Base-by-base conservation (phyloP, 176 grass and related monocot genomes). In the Rhynchospora tenuis region DNA sequence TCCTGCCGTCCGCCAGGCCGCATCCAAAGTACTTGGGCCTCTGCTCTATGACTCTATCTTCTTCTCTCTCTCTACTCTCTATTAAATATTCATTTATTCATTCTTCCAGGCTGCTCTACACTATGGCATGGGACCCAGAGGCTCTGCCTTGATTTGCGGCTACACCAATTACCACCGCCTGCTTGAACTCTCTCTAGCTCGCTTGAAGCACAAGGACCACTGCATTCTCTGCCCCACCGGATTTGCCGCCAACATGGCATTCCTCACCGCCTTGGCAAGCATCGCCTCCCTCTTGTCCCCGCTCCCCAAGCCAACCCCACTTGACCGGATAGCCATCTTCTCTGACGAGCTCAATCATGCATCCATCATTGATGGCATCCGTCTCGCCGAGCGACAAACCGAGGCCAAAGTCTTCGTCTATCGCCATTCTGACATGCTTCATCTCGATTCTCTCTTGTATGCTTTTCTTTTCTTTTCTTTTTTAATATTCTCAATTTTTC, bases 331-430 rank as follows among this genome's bases (percentile, higher is more conserved):
- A 33, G 96, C 93, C 0, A 89, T 98, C 23, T 98, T 98, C 69
- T 98, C 93, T 83, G 96, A 98, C 87, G 86, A 88, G 12, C 82
- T 98, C 55, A 95, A 98, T 68, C 93, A 95, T 91, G 96, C 93
- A 77, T 98, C 96, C 2, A 95, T 98, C 48, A 98, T 98, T 8
- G 96, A 98, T 80, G 96, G 93, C 28, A 90, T 95, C 70, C 89
- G 83, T 45, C 81, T 98, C 58, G 85, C 88, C 64, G 89, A 95
- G 88, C 76, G 84, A 26, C 89, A 89, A 45, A 88, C 84, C 46
- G 88, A 93, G 85, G 92, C 88, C 4, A 19, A 91, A 86, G 68
- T 85, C 0, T 98, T 95, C 86, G 89, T 99, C 42, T 99, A 95
- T 69, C 84, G 83, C 76, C 96, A 99, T 84, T 81, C 91, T 84